Percentiles rank a stretch among this genome's conserved stretches.
Conservation (phyloP, 306 rosid species). For the Pueraria montana region DNA sequence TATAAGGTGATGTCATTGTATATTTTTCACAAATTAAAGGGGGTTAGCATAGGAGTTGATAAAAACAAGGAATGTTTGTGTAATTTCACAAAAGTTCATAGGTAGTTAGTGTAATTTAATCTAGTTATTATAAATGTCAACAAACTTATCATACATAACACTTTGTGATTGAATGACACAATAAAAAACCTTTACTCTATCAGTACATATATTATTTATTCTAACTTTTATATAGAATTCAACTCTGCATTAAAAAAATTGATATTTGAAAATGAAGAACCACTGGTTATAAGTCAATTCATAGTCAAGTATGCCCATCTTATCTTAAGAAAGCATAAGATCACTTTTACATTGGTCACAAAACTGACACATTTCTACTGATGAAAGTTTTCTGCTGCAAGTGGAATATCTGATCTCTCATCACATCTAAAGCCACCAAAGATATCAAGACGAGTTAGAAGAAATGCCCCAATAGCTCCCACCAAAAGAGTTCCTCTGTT, state of each 20-base stretch:
- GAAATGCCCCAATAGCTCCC: conserved; percentile 38
- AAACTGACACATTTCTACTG: conserved; percentile 18
- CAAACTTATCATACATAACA: too few species aligned
- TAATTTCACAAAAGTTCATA: too few species aligned
- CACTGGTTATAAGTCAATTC: neutral
- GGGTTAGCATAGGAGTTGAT: too few species aligned
- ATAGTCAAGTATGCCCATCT: neutral
- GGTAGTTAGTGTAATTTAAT: too few species aligned
- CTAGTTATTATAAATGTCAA: neutral
- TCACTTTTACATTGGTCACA: neutral
- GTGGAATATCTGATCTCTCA: conserved; percentile 45
- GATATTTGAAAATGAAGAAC: neutral
- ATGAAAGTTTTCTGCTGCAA: conserved; percentile 51
- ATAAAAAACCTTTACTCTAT: neutral
- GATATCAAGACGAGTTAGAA: conserved; percentile 42
- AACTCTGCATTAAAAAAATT: neutral
- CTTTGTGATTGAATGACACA: neutral
- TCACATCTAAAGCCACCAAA: conserved; percentile 57
- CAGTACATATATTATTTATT: neutral
- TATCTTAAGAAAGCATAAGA: neutral
- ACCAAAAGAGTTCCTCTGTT: conserved; percentile 47
- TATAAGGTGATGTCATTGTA: too few species aligned
- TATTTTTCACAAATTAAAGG: too few species aligned
- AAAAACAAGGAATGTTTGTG: too few species aligned
- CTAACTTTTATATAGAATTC: neutral